A percentile compares a stretch with the other conserved stretches of the same genome.
These are phyloP conservation scores for Penicillium sp. DNA, from an alignment of 2,329 filamentous ascomycete species.

Conservation along the genomic window DNA sequence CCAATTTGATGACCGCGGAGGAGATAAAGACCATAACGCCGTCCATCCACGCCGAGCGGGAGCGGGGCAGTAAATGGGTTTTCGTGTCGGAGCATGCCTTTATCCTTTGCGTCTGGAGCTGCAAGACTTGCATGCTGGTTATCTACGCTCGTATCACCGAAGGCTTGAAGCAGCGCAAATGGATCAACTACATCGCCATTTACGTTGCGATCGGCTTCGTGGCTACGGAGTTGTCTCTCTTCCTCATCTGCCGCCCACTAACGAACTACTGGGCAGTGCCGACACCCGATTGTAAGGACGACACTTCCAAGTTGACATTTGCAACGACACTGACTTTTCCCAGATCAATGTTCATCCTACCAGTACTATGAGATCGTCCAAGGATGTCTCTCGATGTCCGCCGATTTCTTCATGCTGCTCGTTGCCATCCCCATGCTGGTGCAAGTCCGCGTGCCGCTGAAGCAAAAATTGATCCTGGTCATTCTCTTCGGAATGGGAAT, in stretches of 20 bases:
- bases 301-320: neutral
- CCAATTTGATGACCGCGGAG: constrained; percentile 57
- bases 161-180: constrained; percentile 35
- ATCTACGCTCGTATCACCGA: constrained; percentile 54
- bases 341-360: constrained; percentile 44
- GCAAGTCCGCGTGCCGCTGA: constrained; percentile 40
- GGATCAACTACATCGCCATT: constrained; percentile 36
- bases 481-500: constrained; percentile 46
- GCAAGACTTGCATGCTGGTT: constrained; percentile 55
- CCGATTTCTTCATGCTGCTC: constrained; percentile 44
- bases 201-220: constrained; percentile 51
- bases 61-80: constrained; percentile 60
- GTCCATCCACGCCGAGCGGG: constrained; percentile 42
- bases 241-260: constrained; percentile 53
- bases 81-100: constrained; percentile 63
- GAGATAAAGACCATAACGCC: constrained; percentile 49
- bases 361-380: constrained; percentile 48
- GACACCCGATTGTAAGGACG: constrained; percentile 32
- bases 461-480: constrained; percentile 45
- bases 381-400: constrained; percentile 46
- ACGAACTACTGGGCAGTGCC: constrained; percentile 53
- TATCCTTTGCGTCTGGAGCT: constrained; percentile 53
- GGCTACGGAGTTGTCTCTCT: constrained; percentile 50
- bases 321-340: neutral
- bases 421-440: constrained; percentile 45